phyloP scores from a whole-genome alignment of 2,329 filamentous ascomycete species.

The Epichloe bromicola region DNA sequence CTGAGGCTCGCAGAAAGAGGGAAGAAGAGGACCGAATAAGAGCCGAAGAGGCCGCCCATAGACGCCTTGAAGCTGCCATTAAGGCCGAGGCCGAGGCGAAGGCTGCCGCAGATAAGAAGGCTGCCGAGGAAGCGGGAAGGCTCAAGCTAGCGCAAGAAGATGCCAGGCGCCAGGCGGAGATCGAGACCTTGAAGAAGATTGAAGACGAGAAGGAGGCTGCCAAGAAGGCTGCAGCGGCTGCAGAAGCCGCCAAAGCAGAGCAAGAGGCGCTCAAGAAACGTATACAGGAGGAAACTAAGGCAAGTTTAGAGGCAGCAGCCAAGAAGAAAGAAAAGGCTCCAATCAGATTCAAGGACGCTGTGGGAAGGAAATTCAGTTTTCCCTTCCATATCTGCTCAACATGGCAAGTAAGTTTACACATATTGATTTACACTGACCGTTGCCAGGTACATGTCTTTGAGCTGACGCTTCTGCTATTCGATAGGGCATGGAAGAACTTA shows the following conservation, averaged over 20 bases:
- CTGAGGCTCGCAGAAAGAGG: conserved; percentile 28
- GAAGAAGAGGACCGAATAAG: conserved; percentile 26
- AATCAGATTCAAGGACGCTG: conserved; percentile 82
- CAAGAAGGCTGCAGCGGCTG: conserved; percentile 25
- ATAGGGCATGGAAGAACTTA: conserved; percentile 75
- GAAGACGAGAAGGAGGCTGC: conserved; percentile 29
- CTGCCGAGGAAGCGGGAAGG: conserved; percentile 30
- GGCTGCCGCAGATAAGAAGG: conserved; percentile 26
- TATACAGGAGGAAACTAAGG: conserved; percentile 42
- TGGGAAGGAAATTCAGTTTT: conserved; percentile 85
- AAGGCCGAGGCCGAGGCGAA: conserved; percentile 29
- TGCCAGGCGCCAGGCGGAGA: conserved; percentile 25
- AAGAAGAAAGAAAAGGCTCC: conserved; percentile 53
- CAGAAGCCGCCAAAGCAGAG: conserved; percentile 35
- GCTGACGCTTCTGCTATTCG: conserved; percentile 6
- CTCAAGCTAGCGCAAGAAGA: conserved; percentile 25
- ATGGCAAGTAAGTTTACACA: conserved; percentile 52
- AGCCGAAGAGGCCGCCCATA: conserved; percentile 35
- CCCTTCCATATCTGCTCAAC: conserved; percentile 76
- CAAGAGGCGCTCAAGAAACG: conserved; percentile 49
- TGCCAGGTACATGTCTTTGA: background rate
- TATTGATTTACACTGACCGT: background rate
- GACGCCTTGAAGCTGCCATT: conserved; percentile 28
- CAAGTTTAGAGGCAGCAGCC: conserved; percentile 32
- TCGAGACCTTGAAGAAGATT: conserved; percentile 26